Evolutionary conservation across 2,329 filamentous ascomycete species (phyloP).

Genomic region (Curvularia sp.): DNA sequence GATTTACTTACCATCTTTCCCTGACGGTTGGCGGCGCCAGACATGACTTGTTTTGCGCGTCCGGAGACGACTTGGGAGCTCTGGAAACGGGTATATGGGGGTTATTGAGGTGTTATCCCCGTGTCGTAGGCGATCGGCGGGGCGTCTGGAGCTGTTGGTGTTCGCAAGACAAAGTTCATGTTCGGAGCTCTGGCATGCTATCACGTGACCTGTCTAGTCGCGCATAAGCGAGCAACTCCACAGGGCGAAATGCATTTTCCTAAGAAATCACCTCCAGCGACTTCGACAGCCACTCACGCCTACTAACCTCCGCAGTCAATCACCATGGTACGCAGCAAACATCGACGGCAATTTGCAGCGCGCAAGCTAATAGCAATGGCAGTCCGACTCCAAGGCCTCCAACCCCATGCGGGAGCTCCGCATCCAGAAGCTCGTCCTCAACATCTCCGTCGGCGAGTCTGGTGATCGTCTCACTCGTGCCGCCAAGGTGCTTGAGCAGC

Average conservation of each 20-base stretch:
- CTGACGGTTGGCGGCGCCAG: conserved; percentile 75
- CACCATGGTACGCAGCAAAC: conserved; percentile 48
- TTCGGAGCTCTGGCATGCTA: conserved; percentile 25
- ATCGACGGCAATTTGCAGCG: conserved; percentile 12
- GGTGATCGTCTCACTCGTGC: conserved; percentile 99
- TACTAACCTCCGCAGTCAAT: conserved; percentile 49
- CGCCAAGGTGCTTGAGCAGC: conserved; percentile 99
- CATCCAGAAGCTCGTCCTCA: conserved; percentile 99
- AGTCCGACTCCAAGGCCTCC: conserved; percentile 70
- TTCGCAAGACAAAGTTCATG: conserved; percentile 26
- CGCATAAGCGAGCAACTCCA: conserved; percentile 26
- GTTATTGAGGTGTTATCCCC: conserved; percentile 20
- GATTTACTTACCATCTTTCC: conserved; percentile 92
- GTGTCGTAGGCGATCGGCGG: conserved; percentile 29
- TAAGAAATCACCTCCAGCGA: conserved; percentile 34
- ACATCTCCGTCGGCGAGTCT: conserved; percentile 99
- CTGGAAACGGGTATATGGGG: conserved; percentile 11
- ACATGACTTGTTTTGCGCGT: conserved; percentile 54
- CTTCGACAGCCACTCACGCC: conserved; percentile 42
- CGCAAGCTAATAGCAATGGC: conserved; percentile 33
- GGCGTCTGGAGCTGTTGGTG: conserved; percentile 36
- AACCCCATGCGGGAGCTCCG: conserved; percentile 99
- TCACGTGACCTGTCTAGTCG: conserved; percentile 27
- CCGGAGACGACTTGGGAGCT: conserved; percentile 52
- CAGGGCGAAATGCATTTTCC: conserved; percentile 34